Conservation (phyloP, 192 early-diverging fungal genomes). For the Mortierella hygrophila region DNA sequence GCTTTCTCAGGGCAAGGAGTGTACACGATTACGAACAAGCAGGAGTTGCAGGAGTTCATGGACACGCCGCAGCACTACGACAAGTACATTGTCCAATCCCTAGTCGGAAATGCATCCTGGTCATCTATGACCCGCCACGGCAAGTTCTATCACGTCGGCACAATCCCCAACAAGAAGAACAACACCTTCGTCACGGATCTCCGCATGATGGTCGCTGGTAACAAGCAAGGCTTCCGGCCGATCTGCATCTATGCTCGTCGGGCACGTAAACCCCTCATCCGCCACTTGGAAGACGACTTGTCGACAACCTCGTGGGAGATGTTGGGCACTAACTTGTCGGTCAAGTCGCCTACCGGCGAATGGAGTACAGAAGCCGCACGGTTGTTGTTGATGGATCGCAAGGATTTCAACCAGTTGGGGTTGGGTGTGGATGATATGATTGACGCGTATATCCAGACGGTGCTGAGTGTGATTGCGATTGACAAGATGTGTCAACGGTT, state of each 20-base stretch:
- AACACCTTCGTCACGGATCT: conserved; percentile 88
- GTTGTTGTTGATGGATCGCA: conserved; percentile 90
- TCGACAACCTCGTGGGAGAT: conserved; percentile 85
- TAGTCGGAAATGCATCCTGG: conserved; percentile 92
- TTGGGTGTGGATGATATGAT: conserved; percentile 89
- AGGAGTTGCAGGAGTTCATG: conserved; percentile 83
- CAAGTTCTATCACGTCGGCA: conserved; percentile 91
- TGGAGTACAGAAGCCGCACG: conserved; percentile 90
- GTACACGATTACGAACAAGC: conserved; percentile 86
- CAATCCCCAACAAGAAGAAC: conserved; percentile 92
- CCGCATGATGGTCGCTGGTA: conserved; percentile 89
- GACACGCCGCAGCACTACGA: conserved; percentile 84
- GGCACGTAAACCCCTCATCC: conserved; percentile 77
- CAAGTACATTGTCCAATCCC: conserved; percentile 92
- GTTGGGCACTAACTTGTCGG: conserved; percentile 89
- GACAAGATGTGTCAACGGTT: conserved; percentile 80
- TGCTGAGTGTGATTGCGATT: conserved; percentile 86
- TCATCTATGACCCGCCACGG: conserved; percentile 78
- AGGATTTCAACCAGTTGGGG: conserved; percentile 90
- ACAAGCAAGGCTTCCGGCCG: conserved; percentile 79
- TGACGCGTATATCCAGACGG: conserved; percentile 91
- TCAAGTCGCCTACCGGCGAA: conserved; percentile 78
- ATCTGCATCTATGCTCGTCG: conserved; percentile 87
- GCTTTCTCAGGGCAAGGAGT: conserved; percentile 79
- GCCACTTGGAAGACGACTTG: conserved; percentile 42